Evolutionary conservation across 2,329 filamentous ascomycete species (phyloP), one percentile per base, ranked within the genome.

Genomic region (Penicillium hordei): DNA sequence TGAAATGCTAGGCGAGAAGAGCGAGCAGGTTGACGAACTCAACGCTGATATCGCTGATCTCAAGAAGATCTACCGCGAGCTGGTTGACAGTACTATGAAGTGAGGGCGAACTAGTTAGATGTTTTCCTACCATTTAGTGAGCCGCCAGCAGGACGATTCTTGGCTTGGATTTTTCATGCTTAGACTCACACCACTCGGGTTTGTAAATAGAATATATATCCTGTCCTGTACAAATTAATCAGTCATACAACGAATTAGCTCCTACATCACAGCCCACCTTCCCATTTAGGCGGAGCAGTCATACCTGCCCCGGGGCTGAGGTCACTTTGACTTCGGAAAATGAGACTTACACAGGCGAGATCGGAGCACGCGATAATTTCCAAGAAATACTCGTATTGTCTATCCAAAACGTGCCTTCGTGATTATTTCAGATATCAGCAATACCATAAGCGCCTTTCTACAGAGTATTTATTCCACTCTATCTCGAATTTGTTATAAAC

Each of bases 1-100:
- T 52, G 93, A 97, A 78, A 88, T 97, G 86, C 78, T 99, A 56
- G 94, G 94, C 1, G 94, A 99, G 83, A 96, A 96, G 84, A 96
- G 91, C 74, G 94, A 99, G 80, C 80, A 89, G 70, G 93, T 96
- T 2, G 92, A 96, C 70, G 94, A 99, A 80, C 79, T 99, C 65
- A 86, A 83, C 74, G 88, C 89, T 13, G 94, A 97, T 80, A 89
- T 99, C 52, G 82, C 87, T 64, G 94, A 99, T 79, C 82, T 99
- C 73, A 99, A 99, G 81, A 89, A 88, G 70, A 96, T 99, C 83
- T 97, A 97, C 79, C 86, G 91, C 64, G 93, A 97, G 72, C 77
- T 99, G 73, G 89, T 96, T 48, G 90, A 96, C 77, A 86, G 88
- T 70, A 93, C 91, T 57, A 86, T 92, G 70, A 89, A 86, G 76